Base-by-base conservation (phyloP, 495 filamentous ascomycete genomes). In the Staphylotrichum tortipilum region DNA sequence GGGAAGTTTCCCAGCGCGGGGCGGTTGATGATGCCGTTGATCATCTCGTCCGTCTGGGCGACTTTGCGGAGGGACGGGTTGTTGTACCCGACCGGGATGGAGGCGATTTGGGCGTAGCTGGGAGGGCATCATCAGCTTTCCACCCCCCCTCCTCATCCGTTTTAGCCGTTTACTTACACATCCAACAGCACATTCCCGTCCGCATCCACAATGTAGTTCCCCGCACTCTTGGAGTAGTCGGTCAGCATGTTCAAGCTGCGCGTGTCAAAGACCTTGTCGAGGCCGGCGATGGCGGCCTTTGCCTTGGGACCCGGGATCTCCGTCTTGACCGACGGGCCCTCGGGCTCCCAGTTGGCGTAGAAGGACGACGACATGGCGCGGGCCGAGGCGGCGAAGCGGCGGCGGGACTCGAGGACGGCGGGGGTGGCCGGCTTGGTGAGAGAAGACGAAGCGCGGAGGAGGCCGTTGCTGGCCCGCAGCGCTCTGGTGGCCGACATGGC, bases 1-100 rank as follows among this genome's bases (percentile, higher is more conserved):
- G 92, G 92, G 74, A 98, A 98, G 78, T 95, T 96, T 60, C 92
- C 92, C 43, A 98, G 77, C 9, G 92, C 92, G 6, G 92, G 92
- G 23, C 92, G 82, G 76, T 98, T 96, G 76, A 96, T 88, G 55
- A 96, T 62, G 34, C 86, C 80, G 48, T 75, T 81, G 63, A 80
- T 74, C 87, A 95, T 95, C 63, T 94, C 83, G 23, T 81, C 78
- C 55, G 81, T 83, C 46, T 71, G 72, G 30, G 87, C 86, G 24
- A 83, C 81, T 62, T 82, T 73, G 51, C 76, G 72, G 45, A 98
- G 78, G 56, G 76, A 67, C 19, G 90, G 86, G 70, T 98, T 98
- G 78, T 88, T 95, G 79, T 98, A 98, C 42, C 92, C 92, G 49
- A 98, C 75, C 24, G 91, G 91, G 63, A 98, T 98, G 21, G 91